These are phyloP conservation scores for Vicia villosa DNA, from an alignment of 306 rosid genomes.

Conservation along the genomic window DNA sequence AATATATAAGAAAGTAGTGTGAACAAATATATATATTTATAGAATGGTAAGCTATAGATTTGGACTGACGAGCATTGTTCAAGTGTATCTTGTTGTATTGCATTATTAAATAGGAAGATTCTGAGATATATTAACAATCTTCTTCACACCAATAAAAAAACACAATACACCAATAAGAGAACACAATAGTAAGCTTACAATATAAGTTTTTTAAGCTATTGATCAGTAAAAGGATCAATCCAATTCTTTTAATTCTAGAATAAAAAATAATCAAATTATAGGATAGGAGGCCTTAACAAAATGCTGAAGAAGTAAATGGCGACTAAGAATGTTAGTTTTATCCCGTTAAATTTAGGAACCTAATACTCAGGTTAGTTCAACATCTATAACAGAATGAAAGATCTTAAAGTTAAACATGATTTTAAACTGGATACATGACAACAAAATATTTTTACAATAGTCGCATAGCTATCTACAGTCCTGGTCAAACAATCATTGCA, in stretches of 20 bases:
- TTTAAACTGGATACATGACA: background rate
- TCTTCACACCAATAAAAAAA: background rate
- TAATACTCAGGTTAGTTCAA: slow-evolving; percentile 14
- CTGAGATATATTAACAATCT: background rate
- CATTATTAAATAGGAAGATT: background rate
- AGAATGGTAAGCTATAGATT: background rate
- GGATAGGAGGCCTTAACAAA: background rate
- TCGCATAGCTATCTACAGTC: slow-evolving; percentile 12
- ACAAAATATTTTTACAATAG: background rate
- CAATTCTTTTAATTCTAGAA: background rate
- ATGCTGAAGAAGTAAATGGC: background rate
- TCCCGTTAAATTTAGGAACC: background rate
- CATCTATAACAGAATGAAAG: background rate
- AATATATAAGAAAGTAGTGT: background rate
- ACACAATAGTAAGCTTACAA: background rate
- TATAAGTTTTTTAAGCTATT: background rate
- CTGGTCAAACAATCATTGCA: background rate
- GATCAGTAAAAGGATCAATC: background rate
- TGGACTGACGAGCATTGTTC: background rate
- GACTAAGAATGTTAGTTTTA: background rate
- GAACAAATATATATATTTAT: background rate
- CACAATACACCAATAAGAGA: background rate
- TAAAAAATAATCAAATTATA: background rate
- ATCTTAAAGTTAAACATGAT: background rate
- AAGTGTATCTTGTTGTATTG: background rate